These are phyloP conservation scores for Raphanus hybrid DNA, from an alignment of 441 rosid genomes.

Conservation along the genomic window DNA sequence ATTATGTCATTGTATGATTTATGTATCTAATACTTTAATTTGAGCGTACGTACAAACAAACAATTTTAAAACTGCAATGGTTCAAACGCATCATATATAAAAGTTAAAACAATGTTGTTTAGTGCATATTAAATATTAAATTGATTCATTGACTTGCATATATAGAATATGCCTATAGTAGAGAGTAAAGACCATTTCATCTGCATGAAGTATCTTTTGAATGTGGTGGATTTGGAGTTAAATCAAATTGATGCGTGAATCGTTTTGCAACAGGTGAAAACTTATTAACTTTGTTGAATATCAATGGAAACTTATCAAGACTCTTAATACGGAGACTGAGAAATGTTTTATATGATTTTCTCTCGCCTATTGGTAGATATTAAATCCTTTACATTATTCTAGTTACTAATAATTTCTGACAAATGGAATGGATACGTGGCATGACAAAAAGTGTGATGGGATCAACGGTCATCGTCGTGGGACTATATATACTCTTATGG, in stretches of 20 bases:
- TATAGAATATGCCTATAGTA: neutral
- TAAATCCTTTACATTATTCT: constrained; percentile 7
- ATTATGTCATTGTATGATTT: neutral
- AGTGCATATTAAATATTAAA: neutral
- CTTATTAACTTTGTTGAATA: neutral
- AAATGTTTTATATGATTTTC: neutral
- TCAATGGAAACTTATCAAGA: neutral
- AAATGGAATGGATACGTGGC: neutral
- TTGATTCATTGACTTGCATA: neutral
- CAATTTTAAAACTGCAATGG: neutral
- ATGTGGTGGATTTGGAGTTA: neutral
- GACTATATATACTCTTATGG: constrained; percentile 60
- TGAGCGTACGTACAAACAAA: constrained; percentile 3
- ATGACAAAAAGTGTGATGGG: constrained; percentile 50
- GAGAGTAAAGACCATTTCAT: neutral
- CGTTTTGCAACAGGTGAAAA: neutral
- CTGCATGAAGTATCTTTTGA: constrained; percentile 12
- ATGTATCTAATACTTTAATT: neutral
- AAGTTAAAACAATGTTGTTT: neutral
- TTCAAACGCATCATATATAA: constrained; percentile 7
- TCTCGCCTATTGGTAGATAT: neutral
- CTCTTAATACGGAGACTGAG: neutral
- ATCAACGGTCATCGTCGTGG: constrained; percentile 50
- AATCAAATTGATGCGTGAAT: constrained; percentile 2
- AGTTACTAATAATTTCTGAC: constrained; percentile 12